Conservation (phyloP, 2,329 filamentous ascomycete genomes). For the Bipolaris sorokiniana region DNA sequence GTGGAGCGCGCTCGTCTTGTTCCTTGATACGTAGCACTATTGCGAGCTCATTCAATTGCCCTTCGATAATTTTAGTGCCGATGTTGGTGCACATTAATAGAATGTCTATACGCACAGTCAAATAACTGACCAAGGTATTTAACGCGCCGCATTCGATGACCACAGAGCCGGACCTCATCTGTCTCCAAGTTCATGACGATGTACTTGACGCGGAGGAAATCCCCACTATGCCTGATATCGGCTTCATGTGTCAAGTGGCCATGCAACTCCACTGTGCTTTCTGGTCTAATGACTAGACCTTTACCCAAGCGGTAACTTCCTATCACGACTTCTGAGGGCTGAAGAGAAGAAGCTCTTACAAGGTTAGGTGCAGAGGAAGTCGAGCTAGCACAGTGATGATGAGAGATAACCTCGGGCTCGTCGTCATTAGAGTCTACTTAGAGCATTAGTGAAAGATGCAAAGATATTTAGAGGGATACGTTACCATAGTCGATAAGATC, state of each 20-base stretch:
- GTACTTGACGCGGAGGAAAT: conserved; percentile 29
- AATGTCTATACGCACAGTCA: conserved; percentile 19
- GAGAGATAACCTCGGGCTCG: not conserved
- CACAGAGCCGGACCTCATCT: conserved; percentile 24
- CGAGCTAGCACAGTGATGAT: not conserved
- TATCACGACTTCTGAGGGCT: not conserved
- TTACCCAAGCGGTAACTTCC: not conserved
- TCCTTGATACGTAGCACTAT: conserved; percentile 10
- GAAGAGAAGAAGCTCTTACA: not conserved
- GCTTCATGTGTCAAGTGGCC: conserved; percentile 2
- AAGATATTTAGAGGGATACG: not conserved
- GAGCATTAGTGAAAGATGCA: not conserved
- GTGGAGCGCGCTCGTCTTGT: not conserved
- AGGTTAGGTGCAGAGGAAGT: not conserved
- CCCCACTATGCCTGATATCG: conserved; percentile 20
- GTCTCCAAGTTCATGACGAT: conserved; percentile 28
- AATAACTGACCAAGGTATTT: conserved; percentile 28
- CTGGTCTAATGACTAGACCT: conserved; percentile 6
- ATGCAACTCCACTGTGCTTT: conserved; percentile 27
- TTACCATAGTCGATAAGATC: conserved; percentile 5
- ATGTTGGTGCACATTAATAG: not conserved
- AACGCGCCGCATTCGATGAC: conserved; percentile 24
- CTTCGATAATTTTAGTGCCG: conserved; percentile 13
- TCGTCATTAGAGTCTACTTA: not conserved
- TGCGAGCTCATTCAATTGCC: conserved; percentile 20